Percentiles rank a stretch among this genome's conserved stretches.
phyloP scores from a whole-genome alignment of 352 stramenopile species.

The Phytophthora chlamydospora region DNA sequence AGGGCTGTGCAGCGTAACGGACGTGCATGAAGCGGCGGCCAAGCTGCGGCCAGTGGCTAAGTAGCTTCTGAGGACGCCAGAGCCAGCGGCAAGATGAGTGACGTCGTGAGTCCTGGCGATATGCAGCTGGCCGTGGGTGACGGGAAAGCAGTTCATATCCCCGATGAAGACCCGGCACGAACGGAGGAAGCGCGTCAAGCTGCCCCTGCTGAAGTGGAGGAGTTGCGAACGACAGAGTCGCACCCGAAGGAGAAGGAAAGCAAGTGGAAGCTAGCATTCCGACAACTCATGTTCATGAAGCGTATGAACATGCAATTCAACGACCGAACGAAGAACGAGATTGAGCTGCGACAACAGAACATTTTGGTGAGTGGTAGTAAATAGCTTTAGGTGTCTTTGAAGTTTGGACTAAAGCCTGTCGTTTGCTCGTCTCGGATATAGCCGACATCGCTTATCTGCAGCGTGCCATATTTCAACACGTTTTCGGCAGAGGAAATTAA shows the following conservation, averaged over 20 bases:
- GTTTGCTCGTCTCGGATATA: constrained; percentile 17
- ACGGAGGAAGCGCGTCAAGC: constrained; percentile 31
- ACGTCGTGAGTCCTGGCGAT: constrained; percentile 23
- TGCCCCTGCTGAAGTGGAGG: not conserved
- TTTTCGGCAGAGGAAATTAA: constrained; percentile 66
- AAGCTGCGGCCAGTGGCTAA: constrained; percentile 1
- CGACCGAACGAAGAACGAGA: constrained; percentile 78
- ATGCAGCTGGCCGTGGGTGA: constrained; percentile 17
- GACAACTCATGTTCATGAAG: constrained; percentile 87
- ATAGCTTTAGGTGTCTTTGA: not conserved
- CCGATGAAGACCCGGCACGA: not conserved
- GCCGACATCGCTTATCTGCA: constrained; percentile 76
- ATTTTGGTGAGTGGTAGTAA: constrained; percentile 52
- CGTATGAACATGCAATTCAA: constrained; percentile 84
- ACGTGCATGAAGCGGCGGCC: constrained; percentile 22
- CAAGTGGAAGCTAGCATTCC: constrained; percentile 80
- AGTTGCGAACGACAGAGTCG: not conserved
- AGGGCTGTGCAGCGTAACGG: constrained; percentile 25
- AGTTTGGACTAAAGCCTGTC: not conserved
- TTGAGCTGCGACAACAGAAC: constrained; percentile 78
- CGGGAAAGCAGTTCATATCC: constrained; percentile 8
- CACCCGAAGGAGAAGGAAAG: constrained; percentile 40
- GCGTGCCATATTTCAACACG: constrained; percentile 76
- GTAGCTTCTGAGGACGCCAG: constrained; percentile 21
- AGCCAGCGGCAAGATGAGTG: constrained; percentile 16